A percentile compares a stretch with the other conserved stretches of the same genome.
Evolutionary conservation across 2,329 filamentous ascomycete genomes (phyloP).

Genomic region (Penicillium expansum): DNA sequence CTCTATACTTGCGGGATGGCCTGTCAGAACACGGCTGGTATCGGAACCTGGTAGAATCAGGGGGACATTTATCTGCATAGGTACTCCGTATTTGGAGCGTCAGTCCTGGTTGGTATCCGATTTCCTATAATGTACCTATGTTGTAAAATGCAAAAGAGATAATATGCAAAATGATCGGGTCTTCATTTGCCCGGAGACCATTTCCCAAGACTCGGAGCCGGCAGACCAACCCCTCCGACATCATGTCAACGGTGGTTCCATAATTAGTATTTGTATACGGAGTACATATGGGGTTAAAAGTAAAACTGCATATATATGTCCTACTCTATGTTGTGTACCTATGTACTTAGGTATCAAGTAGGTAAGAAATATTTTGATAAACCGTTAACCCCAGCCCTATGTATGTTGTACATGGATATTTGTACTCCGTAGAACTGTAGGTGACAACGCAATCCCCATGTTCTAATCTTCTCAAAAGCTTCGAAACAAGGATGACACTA

Average conservation of each 20-base stretch:
- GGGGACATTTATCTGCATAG: background rate
- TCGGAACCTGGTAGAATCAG: background rate
- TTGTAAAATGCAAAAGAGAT: background rate
- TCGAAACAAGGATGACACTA: constrained; percentile 2
- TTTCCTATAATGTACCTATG: background rate
- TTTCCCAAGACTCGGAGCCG: background rate
- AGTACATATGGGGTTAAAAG: no score
- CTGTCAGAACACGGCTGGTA: background rate
- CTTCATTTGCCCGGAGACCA: background rate
- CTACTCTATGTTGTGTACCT: no score
- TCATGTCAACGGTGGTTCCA: background rate
- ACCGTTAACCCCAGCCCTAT: background rate
- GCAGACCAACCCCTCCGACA: background rate
- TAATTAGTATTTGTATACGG: background rate
- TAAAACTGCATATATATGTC: no score
- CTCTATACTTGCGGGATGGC: constrained; percentile 9
- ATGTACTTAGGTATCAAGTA: background rate
- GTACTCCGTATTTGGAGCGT: background rate
- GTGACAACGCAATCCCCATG: background rate
- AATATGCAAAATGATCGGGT: background rate
- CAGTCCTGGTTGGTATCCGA: background rate
- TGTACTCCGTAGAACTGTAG: no score
- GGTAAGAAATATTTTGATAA: background rate
- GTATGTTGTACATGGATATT: no score
- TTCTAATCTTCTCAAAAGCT: background rate